Evolutionary conservation across 805 yeast genomes (phyloP).

Genomic region (Candida berthetii): DNA sequence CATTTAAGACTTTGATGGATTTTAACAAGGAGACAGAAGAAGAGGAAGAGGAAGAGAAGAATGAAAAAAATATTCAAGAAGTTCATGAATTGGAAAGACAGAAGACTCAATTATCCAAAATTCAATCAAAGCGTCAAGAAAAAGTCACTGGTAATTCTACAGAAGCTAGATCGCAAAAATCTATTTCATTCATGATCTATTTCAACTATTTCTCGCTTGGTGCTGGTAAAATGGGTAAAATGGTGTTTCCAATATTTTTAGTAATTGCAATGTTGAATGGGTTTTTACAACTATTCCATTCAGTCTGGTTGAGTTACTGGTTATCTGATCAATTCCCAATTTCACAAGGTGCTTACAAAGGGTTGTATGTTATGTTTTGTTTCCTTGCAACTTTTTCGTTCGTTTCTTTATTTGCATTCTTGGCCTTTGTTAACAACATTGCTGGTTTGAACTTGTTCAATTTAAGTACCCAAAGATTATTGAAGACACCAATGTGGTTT

Average conservation of each 20-base stretch:
- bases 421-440: constrained; percentile 43
- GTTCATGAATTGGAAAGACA: constrained; percentile 20
- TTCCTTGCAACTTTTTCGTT: constrained; percentile 39
- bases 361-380: constrained; percentile 52
- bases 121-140: constrained; percentile 12
- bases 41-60: constrained; percentile 22
- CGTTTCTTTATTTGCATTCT: constrained; percentile 47
- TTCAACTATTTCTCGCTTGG: constrained; percentile 37
- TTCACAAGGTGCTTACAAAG: constrained; percentile 53
- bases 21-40: constrained; percentile 29
- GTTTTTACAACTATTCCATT: constrained; percentile 50
- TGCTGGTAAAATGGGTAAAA: constrained; percentile 31
- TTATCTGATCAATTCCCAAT: constrained; percentile 41
- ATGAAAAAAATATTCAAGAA: constrained; percentile 18
- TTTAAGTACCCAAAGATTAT: constrained; percentile 44
- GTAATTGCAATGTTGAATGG: constrained; percentile 25
- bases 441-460: constrained; percentile 56
- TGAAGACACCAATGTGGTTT: constrained; percentile 75
- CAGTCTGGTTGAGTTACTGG: constrained; percentile 82
- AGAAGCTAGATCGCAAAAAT: constrained; percentile 14
- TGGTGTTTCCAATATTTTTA: constrained; percentile 23
- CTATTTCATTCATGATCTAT: constrained; percentile 27
- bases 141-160: constrained; percentile 17
- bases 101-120: constrained; percentile 14
- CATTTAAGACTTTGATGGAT: constrained; percentile 46